Evolutionary conservation across 2,329 filamentous ascomycete species (phyloP).

Genomic region (Bipolaris bicolor): DNA sequence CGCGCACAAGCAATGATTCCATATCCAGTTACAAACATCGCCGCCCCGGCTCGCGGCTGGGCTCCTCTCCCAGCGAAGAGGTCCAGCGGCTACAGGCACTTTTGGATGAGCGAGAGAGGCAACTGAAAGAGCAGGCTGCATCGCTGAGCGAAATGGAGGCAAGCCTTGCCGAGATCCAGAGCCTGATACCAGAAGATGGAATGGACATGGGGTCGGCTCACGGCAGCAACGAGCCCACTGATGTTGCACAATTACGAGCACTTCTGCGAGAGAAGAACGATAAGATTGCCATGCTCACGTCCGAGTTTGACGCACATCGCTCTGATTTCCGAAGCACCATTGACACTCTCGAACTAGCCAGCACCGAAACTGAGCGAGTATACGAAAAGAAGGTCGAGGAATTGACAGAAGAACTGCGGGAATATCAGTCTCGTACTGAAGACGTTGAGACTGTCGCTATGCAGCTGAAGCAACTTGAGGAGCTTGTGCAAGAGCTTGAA

Average conservation of each 20-base stretch:
- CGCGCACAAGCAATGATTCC: constrained; percentile 60
- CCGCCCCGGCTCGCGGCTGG: constrained; percentile 34
- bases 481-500: constrained; percentile 94
- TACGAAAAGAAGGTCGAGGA: constrained; percentile 94
- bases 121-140: constrained; percentile 85
- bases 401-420: constrained; percentile 80
- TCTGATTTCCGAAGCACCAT: constrained; percentile 97
- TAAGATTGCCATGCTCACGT: constrained; percentile 88
- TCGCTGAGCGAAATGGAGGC: constrained; percentile 89
- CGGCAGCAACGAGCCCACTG: constrained; percentile 60
- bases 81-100: constrained; percentile 73
- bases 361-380: constrained; percentile 91
- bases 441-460: constrained; percentile 90
- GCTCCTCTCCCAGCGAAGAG: constrained; percentile 63
- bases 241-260: constrained; percentile 77
- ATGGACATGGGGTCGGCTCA: constrained; percentile 57
- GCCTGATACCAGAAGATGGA: constrained; percentile 65
- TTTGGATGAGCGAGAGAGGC: constrained; percentile 82
- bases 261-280: constrained; percentile 94
- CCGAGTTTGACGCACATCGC: constrained; percentile 92
- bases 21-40: constrained; percentile 53
- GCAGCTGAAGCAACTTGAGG: constrained; percentile 93
- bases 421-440: constrained; percentile 79
- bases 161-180: constrained; percentile 80
- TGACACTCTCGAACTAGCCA: constrained; percentile 93